Percentiles rank a stretch among this genome's conserved stretches.
Evolutionary conservation across 306 rosid genomes (phyloP).

Genomic region (Bauhinia variegata): DNA sequence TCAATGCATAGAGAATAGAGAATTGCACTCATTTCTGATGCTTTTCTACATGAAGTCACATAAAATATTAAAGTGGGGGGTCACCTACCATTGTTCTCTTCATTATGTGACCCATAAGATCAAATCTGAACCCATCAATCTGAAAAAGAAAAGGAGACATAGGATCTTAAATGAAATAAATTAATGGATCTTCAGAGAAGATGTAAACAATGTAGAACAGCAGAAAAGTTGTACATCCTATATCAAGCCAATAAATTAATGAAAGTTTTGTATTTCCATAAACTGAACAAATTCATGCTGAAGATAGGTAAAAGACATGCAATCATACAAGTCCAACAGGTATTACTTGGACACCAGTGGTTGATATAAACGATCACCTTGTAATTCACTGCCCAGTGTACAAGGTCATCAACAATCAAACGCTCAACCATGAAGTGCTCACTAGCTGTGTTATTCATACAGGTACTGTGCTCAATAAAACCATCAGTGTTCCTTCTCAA

Average conservation of each 20-base stretch:
- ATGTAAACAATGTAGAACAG: not conserved
- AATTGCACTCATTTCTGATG: slow-evolving; percentile 23
- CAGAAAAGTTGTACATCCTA: slow-evolving; percentile 14
- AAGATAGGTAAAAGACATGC: slow-evolving; percentile 10
- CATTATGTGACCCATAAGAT: slow-evolving; percentile 98
- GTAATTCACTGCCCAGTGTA: slow-evolving; percentile 88
- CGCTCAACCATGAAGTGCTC: slow-evolving; percentile 97
- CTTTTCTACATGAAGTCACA: slow-evolving; percentile 10
- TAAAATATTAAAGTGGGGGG: slow-evolving; percentile 37
- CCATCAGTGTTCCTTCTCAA: slow-evolving; percentile 91
- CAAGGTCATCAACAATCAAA: slow-evolving; percentile 83
- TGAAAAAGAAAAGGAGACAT: slow-evolving; percentile 41
- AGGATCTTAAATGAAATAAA: slow-evolving; percentile 12
- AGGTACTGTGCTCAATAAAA: slow-evolving; percentile 85
- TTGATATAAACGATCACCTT: slow-evolving; percentile 61
- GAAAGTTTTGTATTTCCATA: not conserved
- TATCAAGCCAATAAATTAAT: slow-evolving; percentile 10
- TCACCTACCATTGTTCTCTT: slow-evolving; percentile 84
- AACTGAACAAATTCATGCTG: slow-evolving; percentile 17
- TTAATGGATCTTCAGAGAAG: slow-evolving; percentile 11
- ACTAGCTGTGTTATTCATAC: slow-evolving; percentile 92
- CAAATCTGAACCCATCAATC: slow-evolving; percentile 98
- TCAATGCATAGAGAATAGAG: slow-evolving; percentile 12
- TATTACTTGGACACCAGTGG: slow-evolving; percentile 30
- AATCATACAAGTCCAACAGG: slow-evolving; percentile 24